Evolutionary conservation across 345 rosid genomes (phyloP).

Genomic region (Brassica incana): DNA sequence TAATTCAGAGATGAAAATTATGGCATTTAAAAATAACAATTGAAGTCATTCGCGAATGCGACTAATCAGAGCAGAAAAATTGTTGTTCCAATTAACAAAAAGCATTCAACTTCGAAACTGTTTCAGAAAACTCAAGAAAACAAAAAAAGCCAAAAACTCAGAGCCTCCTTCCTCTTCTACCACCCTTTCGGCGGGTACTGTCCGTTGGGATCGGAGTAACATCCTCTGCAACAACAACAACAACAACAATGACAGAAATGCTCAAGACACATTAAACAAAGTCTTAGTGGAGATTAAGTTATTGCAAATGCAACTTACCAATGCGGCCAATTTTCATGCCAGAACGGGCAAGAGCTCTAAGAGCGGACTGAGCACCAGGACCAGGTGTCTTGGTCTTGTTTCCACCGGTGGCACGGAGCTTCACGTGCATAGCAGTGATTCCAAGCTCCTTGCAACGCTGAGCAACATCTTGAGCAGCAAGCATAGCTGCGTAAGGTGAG

Average conservation of each 20-base stretch:
- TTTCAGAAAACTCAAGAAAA: conserved; percentile 13
- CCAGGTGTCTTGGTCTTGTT: conserved; percentile 89
- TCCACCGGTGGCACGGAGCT: conserved; percentile 83
- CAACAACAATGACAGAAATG: background rate
- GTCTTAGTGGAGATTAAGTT: background rate
- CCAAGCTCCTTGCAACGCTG: conserved; percentile 87
- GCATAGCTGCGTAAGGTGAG: conserved; percentile 86
- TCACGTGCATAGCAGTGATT: conserved; percentile 70
- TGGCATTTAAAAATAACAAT: too few relatives aligned
- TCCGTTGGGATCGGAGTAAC: conserved; percentile 93
- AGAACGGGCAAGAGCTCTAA: conserved; percentile 92
- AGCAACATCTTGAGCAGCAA: conserved; percentile 83
- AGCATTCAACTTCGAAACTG: conserved; percentile 14
- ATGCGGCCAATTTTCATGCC: conserved; percentile 96
- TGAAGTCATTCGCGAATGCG: background rate
- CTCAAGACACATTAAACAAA: background rate
- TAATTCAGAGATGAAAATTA: too few relatives aligned
- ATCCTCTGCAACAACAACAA: conserved; percentile 59
- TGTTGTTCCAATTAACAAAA: conserved; percentile 15
- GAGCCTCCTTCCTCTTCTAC: conserved; percentile 91
- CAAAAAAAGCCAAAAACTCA: conserved; percentile 31
- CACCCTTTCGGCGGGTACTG: conserved; percentile 92
- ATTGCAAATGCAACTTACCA: conserved; percentile 39
- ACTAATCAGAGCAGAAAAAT: background rate
- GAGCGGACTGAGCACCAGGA: conserved; percentile 93